Conservation (phyloP, 768 basidiomycete genomes). For the Solioccasus polychromus region DNA sequence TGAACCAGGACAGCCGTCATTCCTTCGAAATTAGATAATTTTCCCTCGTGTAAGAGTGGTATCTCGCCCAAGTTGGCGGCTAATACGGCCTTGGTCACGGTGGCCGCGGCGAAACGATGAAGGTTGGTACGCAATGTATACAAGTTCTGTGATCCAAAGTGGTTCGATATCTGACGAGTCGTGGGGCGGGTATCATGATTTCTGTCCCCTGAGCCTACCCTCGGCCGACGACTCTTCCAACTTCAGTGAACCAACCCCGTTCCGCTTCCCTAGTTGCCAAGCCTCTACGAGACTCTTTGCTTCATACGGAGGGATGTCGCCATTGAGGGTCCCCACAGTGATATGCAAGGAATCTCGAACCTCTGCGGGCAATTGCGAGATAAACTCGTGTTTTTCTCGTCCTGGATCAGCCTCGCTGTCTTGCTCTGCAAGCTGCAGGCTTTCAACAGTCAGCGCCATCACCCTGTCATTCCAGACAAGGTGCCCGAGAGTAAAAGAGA, state of each 20-base stretch:
- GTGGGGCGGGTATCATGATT: slow-evolving; percentile 9
- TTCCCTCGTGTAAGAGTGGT: too few species aligned
- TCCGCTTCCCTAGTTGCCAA: slow-evolving; percentile 42
- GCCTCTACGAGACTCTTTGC: slow-evolving; percentile 60
- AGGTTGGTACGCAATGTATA: too few species aligned
- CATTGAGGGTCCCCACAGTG: slow-evolving; percentile 73
- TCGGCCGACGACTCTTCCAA: slow-evolving; percentile 25
- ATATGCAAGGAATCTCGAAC: slow-evolving; percentile 66
- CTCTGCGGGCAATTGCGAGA: slow-evolving; percentile 44
- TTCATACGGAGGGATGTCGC: slow-evolving; percentile 60
- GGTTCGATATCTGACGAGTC: too few species aligned
- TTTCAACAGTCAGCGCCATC: slow-evolving; percentile 76
- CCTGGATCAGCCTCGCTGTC: slow-evolving; percentile 27
- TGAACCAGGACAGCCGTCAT: too few species aligned
- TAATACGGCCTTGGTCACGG: too few species aligned
- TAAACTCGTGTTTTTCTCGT: slow-evolving; percentile 44
- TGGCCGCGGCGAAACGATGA: too few species aligned
- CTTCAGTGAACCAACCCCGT: slow-evolving; percentile 26
- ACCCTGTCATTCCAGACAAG: slow-evolving; percentile 76
- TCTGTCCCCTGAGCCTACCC: slow-evolving; percentile 33
- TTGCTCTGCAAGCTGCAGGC: slow-evolving; percentile 41
- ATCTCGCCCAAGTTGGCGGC: too few species aligned
- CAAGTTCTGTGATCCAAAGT: too few species aligned
- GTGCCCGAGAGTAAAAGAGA: slow-evolving; percentile 56
- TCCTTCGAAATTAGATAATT: too few species aligned